Evolutionary conservation across 2,329 filamentous ascomycete genomes (phyloP).

Genomic region (Colletotrichum simmondsii): DNA sequence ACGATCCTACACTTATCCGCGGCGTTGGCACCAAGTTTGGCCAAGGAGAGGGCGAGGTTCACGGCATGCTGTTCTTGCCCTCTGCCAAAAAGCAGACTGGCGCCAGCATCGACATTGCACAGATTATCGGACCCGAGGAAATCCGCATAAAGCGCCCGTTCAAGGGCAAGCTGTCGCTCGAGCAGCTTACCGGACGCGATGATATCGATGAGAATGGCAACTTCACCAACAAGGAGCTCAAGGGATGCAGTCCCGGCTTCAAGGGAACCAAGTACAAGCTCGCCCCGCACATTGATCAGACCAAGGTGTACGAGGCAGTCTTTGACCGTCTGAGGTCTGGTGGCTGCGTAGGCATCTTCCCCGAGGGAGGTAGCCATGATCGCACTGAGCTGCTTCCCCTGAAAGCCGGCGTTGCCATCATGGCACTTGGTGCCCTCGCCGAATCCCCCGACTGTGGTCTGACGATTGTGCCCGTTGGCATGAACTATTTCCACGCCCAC

Average conservation of each 20-base stretch:
- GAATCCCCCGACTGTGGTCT: slow-evolving; percentile 87
- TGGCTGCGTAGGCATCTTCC: slow-evolving; percentile 96
- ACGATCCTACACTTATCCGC: slow-evolving; percentile 83
- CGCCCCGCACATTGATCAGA: slow-evolving; percentile 94
- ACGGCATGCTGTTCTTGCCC: slow-evolving; percentile 88
- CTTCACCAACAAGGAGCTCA: slow-evolving; percentile 65
- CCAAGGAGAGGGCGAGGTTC: slow-evolving; percentile 74
- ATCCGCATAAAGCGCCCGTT: slow-evolving; percentile 89
- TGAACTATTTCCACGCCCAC: slow-evolving; percentile 99
- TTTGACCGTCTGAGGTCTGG: slow-evolving; percentile 84
- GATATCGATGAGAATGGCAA: slow-evolving; percentile 76
- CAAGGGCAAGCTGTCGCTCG: slow-evolving; percentile 78
- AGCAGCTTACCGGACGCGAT: slow-evolving; percentile 84
- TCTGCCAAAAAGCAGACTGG: slow-evolving; percentile 81
- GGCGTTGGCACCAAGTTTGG: slow-evolving; percentile 87
- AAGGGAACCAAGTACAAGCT: slow-evolving; percentile 86
- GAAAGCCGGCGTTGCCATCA: slow-evolving; percentile 97
- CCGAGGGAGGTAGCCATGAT: slow-evolving; percentile 96
- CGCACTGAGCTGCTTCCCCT: slow-evolving; percentile 90
- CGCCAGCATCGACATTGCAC: slow-evolving; percentile 84
- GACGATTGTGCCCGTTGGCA: slow-evolving; percentile 95
- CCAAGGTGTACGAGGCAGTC: slow-evolving; percentile 91
- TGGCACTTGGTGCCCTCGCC: slow-evolving; percentile 91
- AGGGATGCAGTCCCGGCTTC: slow-evolving; percentile 70
- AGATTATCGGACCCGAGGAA: slow-evolving; percentile 84